Base-by-base conservation (phyloP, 2,329 filamentous ascomycete species). In the Botrytis tulipae region DNA sequence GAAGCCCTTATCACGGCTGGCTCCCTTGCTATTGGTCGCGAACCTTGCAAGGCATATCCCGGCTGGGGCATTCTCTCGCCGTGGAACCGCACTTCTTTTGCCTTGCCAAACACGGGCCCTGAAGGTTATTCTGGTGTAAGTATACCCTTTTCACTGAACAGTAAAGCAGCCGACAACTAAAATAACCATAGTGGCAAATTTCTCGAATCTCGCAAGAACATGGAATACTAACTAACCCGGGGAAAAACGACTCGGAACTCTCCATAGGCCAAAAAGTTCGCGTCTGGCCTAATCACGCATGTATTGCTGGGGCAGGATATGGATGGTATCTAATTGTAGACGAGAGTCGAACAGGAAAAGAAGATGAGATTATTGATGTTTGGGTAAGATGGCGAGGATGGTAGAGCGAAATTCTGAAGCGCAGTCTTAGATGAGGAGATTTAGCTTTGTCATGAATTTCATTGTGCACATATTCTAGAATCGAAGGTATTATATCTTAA, bases 231-330 rank as follows among this genome's bases (percentile, higher is more conserved):
- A 85, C 83, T 1, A 94, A 91, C 88, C 82, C 84, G 22, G 82
- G 83, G 0, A 76, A 79, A 20, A 85, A 85, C 0, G 81, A 84
- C 18, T 81, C 84, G n/a, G 82, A 86, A 66, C 79, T 93, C 73
- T 76, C 81, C 3, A 84, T 93, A 46, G 92, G 93, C 0, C 87
- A 93, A 79, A 89, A 89, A 78, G 82, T 95, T 40, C 85, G 89
- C 73, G 83, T 95, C 12, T 95, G 91, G 89, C 92, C 93, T 0
- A 95, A 95, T 78, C 93, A 96, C 83, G 89, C 92, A 51, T 96
- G 93, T 80, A 91, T 95, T 77, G 88, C 92, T 1, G 90, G 91
- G 0, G 90, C 90, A 0, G 88, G 88, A 42, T 93, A 91, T 82
- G 89, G 87, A 2, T 93, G 89, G 86, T 96, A 94, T 82, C 83